Conservation (phyloP, 2,329 filamentous ascomycete species). For the Macrophomina tecta region DNA sequence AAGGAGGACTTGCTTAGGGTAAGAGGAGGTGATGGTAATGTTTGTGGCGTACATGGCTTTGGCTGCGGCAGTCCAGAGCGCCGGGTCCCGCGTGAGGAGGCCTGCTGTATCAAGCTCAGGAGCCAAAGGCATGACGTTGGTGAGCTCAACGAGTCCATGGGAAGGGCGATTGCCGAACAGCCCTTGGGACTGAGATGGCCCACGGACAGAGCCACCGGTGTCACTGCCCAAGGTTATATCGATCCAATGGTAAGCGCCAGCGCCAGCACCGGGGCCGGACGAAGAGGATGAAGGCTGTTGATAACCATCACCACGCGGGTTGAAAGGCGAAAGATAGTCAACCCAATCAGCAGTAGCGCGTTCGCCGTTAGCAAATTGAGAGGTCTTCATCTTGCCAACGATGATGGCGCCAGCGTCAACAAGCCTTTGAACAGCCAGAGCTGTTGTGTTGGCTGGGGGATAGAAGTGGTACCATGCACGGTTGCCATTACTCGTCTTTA, state of each 20-base stretch:
- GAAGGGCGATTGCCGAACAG: constrained; percentile 59
- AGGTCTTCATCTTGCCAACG: constrained; percentile 55
- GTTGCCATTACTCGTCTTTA: constrained; percentile 64
- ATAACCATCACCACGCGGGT: constrained; percentile 53
- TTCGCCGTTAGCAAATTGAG: constrained; percentile 54
- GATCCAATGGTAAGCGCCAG: constrained; percentile 55
- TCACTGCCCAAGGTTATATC: constrained; percentile 58
- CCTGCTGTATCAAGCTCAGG: constrained; percentile 56
- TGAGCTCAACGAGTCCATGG: constrained; percentile 53
- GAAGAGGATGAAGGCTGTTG: constrained; percentile 56
- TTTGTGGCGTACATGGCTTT: constrained; percentile 54
- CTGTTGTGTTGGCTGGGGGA: constrained; percentile 52
- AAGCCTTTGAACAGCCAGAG: constrained; percentile 59
- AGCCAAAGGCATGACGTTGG: constrained; percentile 56
- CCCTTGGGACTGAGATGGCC: constrained; percentile 56
- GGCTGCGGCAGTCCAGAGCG: constrained; percentile 51
- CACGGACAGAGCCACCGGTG: constrained; percentile 58
- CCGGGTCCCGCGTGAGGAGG: constrained; percentile 53
- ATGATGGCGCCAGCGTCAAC: constrained; percentile 64
- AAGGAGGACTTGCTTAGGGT: constrained; percentile 51
- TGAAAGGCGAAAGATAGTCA: constrained; percentile 52
- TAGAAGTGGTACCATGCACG: constrained; percentile 64
- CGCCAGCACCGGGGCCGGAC: constrained; percentile 52
- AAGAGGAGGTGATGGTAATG: constrained; percentile 49
- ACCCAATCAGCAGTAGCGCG: constrained; percentile 59